Percentiles rank a stretch among this genome's conserved stretches.
Evolutionary conservation across 495 filamentous ascomycete species (phyloP).

Genomic region (Chaetomidium leptoderma): DNA sequence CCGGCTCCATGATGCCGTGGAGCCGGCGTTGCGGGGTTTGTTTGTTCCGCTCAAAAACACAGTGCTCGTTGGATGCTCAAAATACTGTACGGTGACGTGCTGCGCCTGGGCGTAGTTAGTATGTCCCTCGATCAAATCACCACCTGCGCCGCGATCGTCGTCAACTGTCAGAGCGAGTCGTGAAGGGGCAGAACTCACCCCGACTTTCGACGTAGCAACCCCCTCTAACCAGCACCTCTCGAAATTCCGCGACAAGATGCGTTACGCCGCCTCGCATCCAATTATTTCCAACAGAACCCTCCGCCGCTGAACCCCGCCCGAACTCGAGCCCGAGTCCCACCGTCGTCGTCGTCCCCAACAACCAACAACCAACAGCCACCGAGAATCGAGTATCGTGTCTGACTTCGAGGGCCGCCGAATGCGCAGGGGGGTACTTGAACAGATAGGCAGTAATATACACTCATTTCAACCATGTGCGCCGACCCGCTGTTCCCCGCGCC

Average conservation of each 20-base stretch:
- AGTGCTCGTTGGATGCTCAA: background rate
- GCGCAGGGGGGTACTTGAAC: background rate
- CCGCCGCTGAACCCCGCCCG: slow-evolving; percentile 17
- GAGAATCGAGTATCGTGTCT: background rate
- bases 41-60: slow-evolving; percentile 15
- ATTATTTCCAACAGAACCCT: slow-evolving; percentile 7
- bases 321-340: background rate
- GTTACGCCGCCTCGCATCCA: background rate
- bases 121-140: background rate
- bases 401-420: background rate
- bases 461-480: slow-evolving; percentile 26
- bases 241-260: slow-evolving; percentile 17
- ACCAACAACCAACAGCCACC: background rate
- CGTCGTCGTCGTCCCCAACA: background rate
- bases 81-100: slow-evolving; percentile 23
- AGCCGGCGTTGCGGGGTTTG: background rate
- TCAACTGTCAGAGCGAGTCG: background rate
- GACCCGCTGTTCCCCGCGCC: background rate
- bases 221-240: background rate
- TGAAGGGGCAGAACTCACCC: background rate
- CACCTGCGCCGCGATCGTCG: background rate
- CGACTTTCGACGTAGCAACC: background rate
- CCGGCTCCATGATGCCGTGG: background rate
- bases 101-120: background rate
- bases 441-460: slow-evolving; percentile 9